These are phyloP conservation scores for Pleomassaria siparia DNA, from an alignment of 2,329 filamentous ascomycete species.

Conservation along the genomic window DNA sequence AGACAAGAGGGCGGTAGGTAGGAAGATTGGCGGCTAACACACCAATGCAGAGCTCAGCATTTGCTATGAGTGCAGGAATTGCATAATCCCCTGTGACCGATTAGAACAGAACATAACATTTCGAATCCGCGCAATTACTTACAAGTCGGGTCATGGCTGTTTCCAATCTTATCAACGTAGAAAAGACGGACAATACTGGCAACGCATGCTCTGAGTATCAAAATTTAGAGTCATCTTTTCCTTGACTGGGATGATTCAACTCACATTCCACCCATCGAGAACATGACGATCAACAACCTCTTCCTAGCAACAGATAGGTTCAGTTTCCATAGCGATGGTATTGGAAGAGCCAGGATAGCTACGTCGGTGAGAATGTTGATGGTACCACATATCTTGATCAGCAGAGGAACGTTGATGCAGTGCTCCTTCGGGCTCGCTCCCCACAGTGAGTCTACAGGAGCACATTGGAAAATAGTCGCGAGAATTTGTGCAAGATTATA, in stretches of 20 bases:
- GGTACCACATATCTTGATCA: conserved; percentile 3
- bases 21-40: conserved; percentile 3
- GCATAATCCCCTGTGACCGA: neutral
- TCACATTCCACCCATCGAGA: conserved; percentile 2
- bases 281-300: neutral
- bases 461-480: conserved; percentile 4
- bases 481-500: conserved; percentile 2
- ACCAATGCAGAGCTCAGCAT: conserved; percentile 3
- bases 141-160: conserved; percentile 4
- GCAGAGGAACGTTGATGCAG: conserved; percentile 3
- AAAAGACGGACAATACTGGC: conserved; percentile 2
- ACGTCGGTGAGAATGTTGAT: conserved; percentile 3
- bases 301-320: conserved; percentile 1
- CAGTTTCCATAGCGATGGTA: conserved; percentile 1
- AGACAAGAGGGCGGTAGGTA: conserved; percentile 4
- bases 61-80: conserved; percentile 2
- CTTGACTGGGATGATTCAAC: neutral
- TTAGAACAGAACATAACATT: conserved; percentile 1
- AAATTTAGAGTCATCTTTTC: neutral
- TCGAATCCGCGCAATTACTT: neutral
- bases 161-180: conserved; percentile 3
- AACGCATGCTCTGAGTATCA: neutral
- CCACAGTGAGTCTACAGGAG: neutral
- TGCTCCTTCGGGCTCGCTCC: conserved; percentile 3
- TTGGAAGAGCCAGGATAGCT: neutral